Evolutionary conservation across 352 stramenopile genomes (phyloP).

Genomic region (Phytophthora pinifolia): DNA sequence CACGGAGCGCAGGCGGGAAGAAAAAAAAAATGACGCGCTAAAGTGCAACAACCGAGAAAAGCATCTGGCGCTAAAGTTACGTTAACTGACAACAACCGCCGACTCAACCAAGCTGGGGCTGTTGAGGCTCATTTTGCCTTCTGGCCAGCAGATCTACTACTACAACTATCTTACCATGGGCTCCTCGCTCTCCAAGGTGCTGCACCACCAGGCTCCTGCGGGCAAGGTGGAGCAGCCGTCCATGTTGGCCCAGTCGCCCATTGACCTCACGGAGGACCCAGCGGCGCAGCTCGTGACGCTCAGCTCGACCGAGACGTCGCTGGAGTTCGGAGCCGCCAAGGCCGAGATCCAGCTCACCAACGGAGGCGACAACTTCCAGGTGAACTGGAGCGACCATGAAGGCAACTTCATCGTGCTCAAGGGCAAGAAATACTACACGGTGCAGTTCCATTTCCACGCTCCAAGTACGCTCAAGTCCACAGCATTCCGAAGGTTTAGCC

Average conservation of each 20-base stretch:
- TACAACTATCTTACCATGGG: slow-evolving; percentile 10
- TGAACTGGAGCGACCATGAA: slow-evolving; percentile 43
- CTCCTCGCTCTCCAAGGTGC: slow-evolving; percentile 14
- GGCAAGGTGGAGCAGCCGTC: slow-evolving; percentile 5
- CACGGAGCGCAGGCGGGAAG: too few relatives aligned
- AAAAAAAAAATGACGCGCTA: too few relatives aligned
- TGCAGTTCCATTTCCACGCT: slow-evolving; percentile 72
- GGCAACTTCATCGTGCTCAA: slow-evolving; percentile 47
- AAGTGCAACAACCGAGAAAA: slow-evolving; percentile 16
- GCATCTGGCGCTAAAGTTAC: too few relatives aligned
- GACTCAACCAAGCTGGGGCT: too few relatives aligned
- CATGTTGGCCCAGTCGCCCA: slow-evolving; percentile 47
- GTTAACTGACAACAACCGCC: too few relatives aligned
- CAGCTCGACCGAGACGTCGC: slow-evolving; percentile 14
- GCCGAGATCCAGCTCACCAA: slow-evolving; percentile 40
- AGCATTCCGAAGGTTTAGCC: not conserved
- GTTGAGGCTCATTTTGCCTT: too few relatives aligned
- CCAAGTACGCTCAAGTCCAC: slow-evolving; percentile 39
- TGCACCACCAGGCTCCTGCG: slow-evolving; percentile 12
- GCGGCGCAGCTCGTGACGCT: slow-evolving; percentile 21
- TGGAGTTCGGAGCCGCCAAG: slow-evolving; percentile 32
- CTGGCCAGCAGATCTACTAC: not conserved
- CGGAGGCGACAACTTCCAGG: slow-evolving; percentile 47
- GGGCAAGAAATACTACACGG: slow-evolving; percentile 52
- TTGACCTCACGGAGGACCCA: slow-evolving; percentile 47